Base-by-base conservation (phyloP, 768 basidiomycete genomes). In the Roridomyces roridus region DNA sequence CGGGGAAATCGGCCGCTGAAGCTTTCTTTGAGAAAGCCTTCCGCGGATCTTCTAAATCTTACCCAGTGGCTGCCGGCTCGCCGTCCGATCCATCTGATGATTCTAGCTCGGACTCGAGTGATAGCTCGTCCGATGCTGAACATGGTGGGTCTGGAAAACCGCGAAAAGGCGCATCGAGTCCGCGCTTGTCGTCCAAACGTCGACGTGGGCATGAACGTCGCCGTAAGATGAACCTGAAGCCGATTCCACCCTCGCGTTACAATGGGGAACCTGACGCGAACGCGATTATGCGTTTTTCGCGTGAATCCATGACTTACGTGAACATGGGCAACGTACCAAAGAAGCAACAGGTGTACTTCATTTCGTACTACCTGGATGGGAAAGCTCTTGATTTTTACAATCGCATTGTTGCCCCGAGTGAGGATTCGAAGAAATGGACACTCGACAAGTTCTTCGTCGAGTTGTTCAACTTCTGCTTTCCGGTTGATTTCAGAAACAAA, bases 381-480 rank as follows among this genome's bases (percentile, higher is more conserved):
- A 64, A 64, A 3, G 76, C 76, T 0, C 69, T 70, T 28, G 63
- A 57, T 12, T 74, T 65, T 25, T 74, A 72, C 31, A 64, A 60
- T 8, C 54, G 46, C 1, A 57, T 66, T 18, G 67, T 75, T 0
- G 51, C 65, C 0, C 21, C 46, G 3, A 41, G 57, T 6, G 48
- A 55, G 0, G 29, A n/a, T n/a, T n/a, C n/a, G n/a, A 45, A 67
- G 10, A 12, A 63, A 3, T 75, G 67, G 68, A 60, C 20, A 4
- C 28, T 76, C 0, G 26, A 60, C 8, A 18, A 63, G 0, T 76
- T 77, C 56, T 75, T 74, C 49, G 31, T 55, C 5, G 68, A 64
- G 28, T 17, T 77, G 12, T 77, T 74, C 48, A 65, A 76, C 24
- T 72, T 72, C 26, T 75, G 75, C 25, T 78, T 77, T 58, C 75